phyloP scores from a whole-genome alignment of 129 eudicot species.

The Heracleum sosnowskyi region DNA sequence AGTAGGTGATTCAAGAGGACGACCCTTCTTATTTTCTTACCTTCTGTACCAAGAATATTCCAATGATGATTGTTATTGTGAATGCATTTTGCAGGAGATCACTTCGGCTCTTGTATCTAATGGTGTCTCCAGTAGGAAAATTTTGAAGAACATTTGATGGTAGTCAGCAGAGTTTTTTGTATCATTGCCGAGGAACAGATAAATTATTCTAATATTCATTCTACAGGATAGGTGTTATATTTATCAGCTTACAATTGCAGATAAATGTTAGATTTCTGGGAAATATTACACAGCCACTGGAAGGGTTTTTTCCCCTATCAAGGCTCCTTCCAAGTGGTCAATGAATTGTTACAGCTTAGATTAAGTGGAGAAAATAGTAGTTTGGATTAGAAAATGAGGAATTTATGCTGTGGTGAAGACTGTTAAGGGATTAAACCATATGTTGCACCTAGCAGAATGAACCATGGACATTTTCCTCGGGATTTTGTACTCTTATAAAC shows the following conservation, averaged over 20 bases:
- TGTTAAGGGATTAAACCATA: neutral
- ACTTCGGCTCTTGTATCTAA: constrained; percentile 64
- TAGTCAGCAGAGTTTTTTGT: constrained; percentile 18
- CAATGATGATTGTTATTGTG: neutral
- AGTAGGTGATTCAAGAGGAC: neutral
- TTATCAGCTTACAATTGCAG: constrained; percentile 11
- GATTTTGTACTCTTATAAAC: neutral
- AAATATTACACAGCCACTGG: neutral
- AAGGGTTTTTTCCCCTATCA: neutral
- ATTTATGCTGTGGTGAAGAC: neutral
- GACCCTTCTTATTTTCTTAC: neutral
- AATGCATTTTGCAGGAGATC: constrained; percentile 61
- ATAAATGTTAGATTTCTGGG: neutral
- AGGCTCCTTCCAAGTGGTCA: constrained; percentile 1
- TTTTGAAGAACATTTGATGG: constrained; percentile 67
- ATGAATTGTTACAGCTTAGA: neutral
- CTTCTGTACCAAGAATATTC: neutral
- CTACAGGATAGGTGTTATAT: constrained; percentile 18
- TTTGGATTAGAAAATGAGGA: neutral
- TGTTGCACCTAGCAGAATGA: neutral
- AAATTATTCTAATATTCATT: constrained; percentile 18
- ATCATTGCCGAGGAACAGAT: constrained; percentile 18
- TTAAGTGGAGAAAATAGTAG: neutral
- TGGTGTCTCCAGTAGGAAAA: constrained; percentile 60
- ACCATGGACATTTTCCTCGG: neutral